Evolutionary conservation across 1,284 basidiomycete genomes (phyloP).

Genomic region (Baeospora myosura): DNA sequence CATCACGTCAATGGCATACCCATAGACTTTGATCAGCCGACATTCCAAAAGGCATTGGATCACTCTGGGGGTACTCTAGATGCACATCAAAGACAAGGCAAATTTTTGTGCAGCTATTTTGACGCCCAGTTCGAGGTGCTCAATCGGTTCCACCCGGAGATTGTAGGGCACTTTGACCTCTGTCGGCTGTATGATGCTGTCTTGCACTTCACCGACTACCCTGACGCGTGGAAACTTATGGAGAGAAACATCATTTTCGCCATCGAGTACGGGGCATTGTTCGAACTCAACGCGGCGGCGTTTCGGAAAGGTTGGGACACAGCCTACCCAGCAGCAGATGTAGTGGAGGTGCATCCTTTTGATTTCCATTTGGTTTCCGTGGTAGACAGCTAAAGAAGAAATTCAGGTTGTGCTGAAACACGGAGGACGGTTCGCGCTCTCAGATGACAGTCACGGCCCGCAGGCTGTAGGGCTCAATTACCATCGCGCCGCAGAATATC

Average conservation of each 20-base stretch:
- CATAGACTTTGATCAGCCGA: conserved; percentile 85
- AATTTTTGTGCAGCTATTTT: conserved; percentile 68
- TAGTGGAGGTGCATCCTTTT: conserved; percentile 50
- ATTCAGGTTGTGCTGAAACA: conserved; percentile 58
- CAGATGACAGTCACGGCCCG: conserved; percentile 94
- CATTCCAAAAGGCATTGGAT: conserved; percentile 61
- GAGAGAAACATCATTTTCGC: conserved; percentile 74
- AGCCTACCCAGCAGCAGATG: conserved; percentile 77
- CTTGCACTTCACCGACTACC: conserved; percentile 46
- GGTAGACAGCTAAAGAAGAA: conserved; percentile 8
- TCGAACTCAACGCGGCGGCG: conserved; percentile 91
- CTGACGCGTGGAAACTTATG: conserved; percentile 58
- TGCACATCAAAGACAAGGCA: conserved; percentile 22
- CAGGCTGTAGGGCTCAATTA: conserved; percentile 88
- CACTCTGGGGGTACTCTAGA: conserved; percentile 27
- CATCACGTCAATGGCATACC: conserved; percentile 87
- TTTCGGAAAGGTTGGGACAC: conserved; percentile 87
- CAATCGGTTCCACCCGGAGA: conserved; percentile 69
- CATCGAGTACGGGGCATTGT: conserved; percentile 80
- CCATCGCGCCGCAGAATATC: conserved; percentile 56
- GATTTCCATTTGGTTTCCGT: background rate
- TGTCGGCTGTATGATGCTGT: conserved; percentile 74
- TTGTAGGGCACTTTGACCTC: conserved; percentile 91
- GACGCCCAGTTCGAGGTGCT: conserved; percentile 76
- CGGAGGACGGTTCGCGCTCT: conserved; percentile 77